phyloP scores from a whole-genome alignment of 345 rosid species.

The Populus alba region DNA sequence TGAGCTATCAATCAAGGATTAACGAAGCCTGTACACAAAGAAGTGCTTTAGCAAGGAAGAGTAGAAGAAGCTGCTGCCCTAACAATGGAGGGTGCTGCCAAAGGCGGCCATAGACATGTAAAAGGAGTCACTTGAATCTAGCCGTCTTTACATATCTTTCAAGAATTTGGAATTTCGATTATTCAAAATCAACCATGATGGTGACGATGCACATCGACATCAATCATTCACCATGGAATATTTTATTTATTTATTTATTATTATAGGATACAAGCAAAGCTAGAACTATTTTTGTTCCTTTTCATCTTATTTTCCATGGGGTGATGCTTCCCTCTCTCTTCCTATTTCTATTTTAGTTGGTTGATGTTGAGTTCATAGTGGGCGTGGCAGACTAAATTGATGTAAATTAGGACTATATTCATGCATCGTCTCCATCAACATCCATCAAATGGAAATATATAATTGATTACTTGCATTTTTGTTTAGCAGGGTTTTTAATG shows the following conservation, averaged over 20 bases:
- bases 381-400: background rate
- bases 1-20: too few species aligned
- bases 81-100: background rate
- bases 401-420: background rate
- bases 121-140: background rate
- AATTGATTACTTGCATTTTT: too few species aligned
- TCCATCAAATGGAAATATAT: too few species aligned
- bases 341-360: background rate
- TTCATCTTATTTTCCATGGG: background rate
- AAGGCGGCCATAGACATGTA: background rate
- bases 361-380: background rate
- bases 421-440: background rate
- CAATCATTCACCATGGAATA: background rate
- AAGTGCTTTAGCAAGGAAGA: background rate
- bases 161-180: background rate
- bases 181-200: background rate
- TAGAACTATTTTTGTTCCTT: too few species aligned
- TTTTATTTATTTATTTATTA: too few species aligned
- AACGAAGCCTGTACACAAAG: background rate
- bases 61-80: background rate
- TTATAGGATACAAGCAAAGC: too few species aligned
- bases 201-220: background rate
- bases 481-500: too few species aligned
- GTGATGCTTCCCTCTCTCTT: background rate
- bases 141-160: background rate